Conservation (phyloP, 192 early-diverging fungal genomes). For the Fimicolochytrium jonesii region DNA sequence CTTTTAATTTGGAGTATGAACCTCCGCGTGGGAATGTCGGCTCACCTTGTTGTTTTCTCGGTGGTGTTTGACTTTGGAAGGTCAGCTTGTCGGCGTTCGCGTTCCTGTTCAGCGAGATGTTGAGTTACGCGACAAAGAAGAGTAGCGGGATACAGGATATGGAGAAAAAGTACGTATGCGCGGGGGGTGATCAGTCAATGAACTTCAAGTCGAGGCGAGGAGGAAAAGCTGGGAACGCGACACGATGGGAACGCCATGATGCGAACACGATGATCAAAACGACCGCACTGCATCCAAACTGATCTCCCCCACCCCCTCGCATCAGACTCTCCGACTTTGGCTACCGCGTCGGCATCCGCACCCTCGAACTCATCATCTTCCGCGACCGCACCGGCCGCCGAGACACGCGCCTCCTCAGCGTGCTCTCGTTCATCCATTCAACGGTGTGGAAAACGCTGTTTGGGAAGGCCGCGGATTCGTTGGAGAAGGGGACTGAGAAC, state of each 20-base stretch:
- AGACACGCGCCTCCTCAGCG: conserved; percentile 82
- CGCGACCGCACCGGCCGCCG: conserved; percentile 85
- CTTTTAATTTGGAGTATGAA: no score
- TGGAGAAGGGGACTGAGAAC: conserved; percentile 93
- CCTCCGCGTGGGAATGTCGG: background rate
- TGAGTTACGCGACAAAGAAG: conserved; percentile 94
- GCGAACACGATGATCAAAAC: background rate
- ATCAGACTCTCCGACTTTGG: conserved; percentile 83
- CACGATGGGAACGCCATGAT: background rate
- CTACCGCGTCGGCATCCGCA: conserved; percentile 86
- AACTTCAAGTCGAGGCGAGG: background rate
- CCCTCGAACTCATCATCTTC: conserved; percentile 85
- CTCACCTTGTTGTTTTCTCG: background rate
- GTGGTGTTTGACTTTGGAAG: conserved; percentile 37
- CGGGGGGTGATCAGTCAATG: background rate
- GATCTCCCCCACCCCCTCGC: background rate
- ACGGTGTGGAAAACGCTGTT: conserved; percentile 94
- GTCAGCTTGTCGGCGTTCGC: conserved; percentile 77
- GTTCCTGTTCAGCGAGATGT: conserved; percentile 91
- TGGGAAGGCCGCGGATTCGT: conserved; percentile 91
- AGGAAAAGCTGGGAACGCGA: no score
- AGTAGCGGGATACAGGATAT: conserved; percentile 93
- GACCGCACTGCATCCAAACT: background rate
- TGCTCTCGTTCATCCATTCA: conserved; percentile 90
- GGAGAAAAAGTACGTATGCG: conserved; percentile 75